Conservation (phyloP, 2,329 filamentous ascomycete species). For the Stachybotrys elegans region DNA sequence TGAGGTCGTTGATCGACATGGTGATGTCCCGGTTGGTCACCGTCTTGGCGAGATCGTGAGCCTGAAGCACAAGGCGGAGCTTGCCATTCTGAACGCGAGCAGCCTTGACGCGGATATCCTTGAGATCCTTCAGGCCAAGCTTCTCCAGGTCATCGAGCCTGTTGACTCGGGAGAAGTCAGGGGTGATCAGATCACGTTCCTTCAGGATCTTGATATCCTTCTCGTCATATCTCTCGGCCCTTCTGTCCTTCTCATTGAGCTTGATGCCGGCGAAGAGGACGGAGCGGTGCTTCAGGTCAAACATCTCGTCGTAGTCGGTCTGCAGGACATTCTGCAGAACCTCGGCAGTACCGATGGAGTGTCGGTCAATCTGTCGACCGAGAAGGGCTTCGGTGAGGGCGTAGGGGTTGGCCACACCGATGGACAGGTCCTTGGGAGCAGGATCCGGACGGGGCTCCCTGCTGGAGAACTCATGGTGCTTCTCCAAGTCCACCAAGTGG, state of each 20-base stretch:
- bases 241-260: slow-evolving; percentile 31
- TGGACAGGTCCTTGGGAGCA: slow-evolving; percentile 30
- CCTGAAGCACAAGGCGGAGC: slow-evolving; percentile 33
- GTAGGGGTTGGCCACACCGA: slow-evolving; percentile 39
- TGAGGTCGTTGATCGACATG: slow-evolving; percentile 33
- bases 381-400: slow-evolving; percentile 38
- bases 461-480: slow-evolving; percentile 7
- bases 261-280: slow-evolving; percentile 36
- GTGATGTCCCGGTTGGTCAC: slow-evolving; percentile 34
- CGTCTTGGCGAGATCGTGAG: slow-evolving; percentile 26
- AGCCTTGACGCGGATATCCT: slow-evolving; percentile 29
- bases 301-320: slow-evolving; percentile 43
- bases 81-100: slow-evolving; percentile 40
- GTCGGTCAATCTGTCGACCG: slow-evolving; percentile 33
- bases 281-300: slow-evolving; percentile 38
- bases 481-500: slow-evolving; percentile 22
- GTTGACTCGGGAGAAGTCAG: slow-evolving; percentile 34
- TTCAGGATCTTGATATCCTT: slow-evolving; percentile 36
- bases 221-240: slow-evolving; percentile 29
- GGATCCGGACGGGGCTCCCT: slow-evolving; percentile 22
- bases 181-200: slow-evolving; percentile 36
- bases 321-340: slow-evolving; percentile 37
- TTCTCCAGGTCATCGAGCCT: slow-evolving; percentile 34
- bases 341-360: slow-evolving; percentile 23
- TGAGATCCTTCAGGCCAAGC: slow-evolving; percentile 33